A percentile compares a stretch with the other conserved stretches of the same genome.
Conservation (phyloP, 2,329 filamentous ascomycete genomes). For the Colletotrichum lupini region DNA sequence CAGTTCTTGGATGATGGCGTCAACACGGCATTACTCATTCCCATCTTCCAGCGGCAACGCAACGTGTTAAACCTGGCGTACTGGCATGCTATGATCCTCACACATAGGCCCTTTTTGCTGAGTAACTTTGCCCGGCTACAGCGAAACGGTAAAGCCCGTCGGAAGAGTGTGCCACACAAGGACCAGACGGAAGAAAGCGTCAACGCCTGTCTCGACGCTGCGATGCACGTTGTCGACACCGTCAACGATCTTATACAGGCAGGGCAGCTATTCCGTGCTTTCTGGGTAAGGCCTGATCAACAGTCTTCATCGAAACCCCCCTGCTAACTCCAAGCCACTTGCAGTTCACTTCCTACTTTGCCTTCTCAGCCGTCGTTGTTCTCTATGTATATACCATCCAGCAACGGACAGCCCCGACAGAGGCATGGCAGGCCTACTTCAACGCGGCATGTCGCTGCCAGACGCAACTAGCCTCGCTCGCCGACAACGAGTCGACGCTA, state of each 20-base stretch:
- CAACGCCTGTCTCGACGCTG: slow-evolving; percentile 49
- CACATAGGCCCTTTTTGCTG: slow-evolving; percentile 50
- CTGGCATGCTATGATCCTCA: slow-evolving; percentile 55
- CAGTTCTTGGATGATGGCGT: slow-evolving; percentile 52
- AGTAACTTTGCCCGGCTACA: slow-evolving; percentile 46
- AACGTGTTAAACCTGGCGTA: slow-evolving; percentile 55
- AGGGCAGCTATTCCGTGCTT: slow-evolving; percentile 50
- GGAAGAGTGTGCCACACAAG: neutral
- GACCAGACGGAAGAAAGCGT: slow-evolving; percentile 37
- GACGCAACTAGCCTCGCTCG: slow-evolving; percentile 49
- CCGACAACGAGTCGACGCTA: slow-evolving; percentile 49
- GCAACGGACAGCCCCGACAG: slow-evolving; percentile 41
- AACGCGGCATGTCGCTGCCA: slow-evolving; percentile 53
- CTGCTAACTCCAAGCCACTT: neutral
- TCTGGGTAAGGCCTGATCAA: slow-evolving; percentile 48
- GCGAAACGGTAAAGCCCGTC: slow-evolving; percentile 31
- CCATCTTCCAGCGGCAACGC: slow-evolving; percentile 53
- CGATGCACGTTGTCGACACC: slow-evolving; percentile 50
- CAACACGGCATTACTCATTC: slow-evolving; percentile 46
- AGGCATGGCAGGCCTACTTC: slow-evolving; percentile 45
- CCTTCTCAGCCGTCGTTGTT: slow-evolving; percentile 56
- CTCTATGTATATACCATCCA: slow-evolving; percentile 58
- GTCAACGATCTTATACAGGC: slow-evolving; percentile 51
- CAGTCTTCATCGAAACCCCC: neutral
- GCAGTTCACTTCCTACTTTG: slow-evolving; percentile 54